These are phyloP conservation scores for Stephanodiscus minutulus DNA, from an alignment of 108 stramenopile genomes.

Conservation along the genomic window DNA sequence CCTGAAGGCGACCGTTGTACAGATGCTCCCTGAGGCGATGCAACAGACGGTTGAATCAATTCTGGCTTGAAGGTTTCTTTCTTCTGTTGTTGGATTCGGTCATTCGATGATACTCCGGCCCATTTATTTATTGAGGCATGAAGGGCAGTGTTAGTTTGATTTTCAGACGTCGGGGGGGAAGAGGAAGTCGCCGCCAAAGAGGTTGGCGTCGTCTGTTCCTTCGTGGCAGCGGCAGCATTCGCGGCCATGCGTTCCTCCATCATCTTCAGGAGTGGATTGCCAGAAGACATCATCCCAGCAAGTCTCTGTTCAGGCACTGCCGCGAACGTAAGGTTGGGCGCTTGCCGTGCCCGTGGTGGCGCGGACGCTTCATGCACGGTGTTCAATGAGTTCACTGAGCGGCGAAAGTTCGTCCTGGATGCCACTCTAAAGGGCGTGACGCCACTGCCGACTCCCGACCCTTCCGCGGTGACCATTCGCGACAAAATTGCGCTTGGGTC, in stretches of 20 bases:
- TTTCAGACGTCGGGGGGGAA: background rate
- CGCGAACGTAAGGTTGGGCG: constrained; percentile 12
- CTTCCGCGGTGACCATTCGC: constrained; percentile 36
- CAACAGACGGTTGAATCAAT: background rate
- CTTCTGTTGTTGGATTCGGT: background rate
- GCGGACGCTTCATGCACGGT: constrained; percentile 1
- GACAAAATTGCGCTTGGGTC: constrained; percentile 22
- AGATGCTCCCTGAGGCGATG: background rate
- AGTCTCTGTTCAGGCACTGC: background rate
- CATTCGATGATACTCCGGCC: constrained; percentile 20
- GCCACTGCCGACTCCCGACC: constrained; percentile 1
- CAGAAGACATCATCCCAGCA: background rate
- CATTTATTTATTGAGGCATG: constrained; percentile 42
- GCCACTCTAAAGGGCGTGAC: constrained; percentile 32
- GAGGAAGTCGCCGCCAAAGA: constrained; percentile 6
- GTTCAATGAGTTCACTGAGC: constrained; percentile 26
- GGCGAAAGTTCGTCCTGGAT: constrained; percentile 30
- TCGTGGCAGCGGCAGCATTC: background rate
- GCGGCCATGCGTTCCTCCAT: constrained; percentile 49
- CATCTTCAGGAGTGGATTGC: constrained; percentile 40
- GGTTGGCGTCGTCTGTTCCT: background rate
- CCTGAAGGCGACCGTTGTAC: background rate
- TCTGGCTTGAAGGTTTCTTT: background rate
- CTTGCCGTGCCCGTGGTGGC: background rate
- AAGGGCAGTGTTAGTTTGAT: constrained; percentile 14